phyloP scores from a whole-genome alignment of 352 stramenopile genomes.

The Pythium folliculosum region DNA sequence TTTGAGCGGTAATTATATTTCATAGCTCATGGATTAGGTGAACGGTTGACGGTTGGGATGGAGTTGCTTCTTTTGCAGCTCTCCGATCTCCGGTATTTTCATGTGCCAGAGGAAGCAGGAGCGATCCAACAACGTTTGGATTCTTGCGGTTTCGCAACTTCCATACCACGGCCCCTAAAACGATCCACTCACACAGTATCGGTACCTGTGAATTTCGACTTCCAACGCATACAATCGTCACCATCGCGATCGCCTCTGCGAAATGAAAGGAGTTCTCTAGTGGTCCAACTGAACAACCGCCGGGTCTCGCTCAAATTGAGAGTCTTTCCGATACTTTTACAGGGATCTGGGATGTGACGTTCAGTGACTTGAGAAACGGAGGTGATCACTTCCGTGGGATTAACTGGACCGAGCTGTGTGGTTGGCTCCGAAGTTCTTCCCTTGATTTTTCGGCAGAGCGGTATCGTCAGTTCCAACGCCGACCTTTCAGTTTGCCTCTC shows the following conservation, averaged over 20 bases:
- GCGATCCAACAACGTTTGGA: no score
- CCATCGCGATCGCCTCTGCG: no score
- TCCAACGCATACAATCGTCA: no score
- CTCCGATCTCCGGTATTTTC: not conserved
- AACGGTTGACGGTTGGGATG: conserved; percentile 3
- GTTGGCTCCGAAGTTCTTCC: not conserved
- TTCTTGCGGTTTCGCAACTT: no score
- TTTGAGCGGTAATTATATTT: conserved; percentile 9
- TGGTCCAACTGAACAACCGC: no score
- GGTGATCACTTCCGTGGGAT: conserved; percentile 1
- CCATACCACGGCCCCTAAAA: no score
- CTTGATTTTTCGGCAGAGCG: not conserved
- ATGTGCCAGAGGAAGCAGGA: no score
- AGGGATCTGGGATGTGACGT: not conserved
- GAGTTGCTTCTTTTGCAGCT: not conserved
- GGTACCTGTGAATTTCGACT: no score
- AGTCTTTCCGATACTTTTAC: conserved; percentile 18
- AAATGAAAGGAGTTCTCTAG: no score
- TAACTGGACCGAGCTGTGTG: not conserved
- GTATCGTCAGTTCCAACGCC: no score
- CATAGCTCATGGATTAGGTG: conserved; percentile 14
- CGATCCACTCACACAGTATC: no score
- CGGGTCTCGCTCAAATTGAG: not conserved
- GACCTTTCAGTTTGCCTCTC: not conserved
- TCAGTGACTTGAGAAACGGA: not conserved